Evolutionary conservation across 805 yeast genomes (phyloP).

Genomic region (Cyberlindnera suaveolens): DNA sequence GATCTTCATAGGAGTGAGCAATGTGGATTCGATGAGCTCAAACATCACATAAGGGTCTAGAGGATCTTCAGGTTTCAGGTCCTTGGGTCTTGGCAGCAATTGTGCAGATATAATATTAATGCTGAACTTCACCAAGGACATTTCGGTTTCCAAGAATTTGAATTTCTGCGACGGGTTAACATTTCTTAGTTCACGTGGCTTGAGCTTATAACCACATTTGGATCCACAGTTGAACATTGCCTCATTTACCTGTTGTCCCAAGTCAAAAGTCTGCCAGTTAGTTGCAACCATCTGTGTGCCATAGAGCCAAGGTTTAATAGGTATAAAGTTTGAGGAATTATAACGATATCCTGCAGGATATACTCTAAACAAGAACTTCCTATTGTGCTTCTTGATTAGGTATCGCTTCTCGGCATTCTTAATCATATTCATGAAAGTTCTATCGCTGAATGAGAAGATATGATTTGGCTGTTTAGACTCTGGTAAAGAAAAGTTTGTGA

Average conservation of each 20-base stretch:
- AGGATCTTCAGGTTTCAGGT: slow-evolving; percentile 35
- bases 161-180: slow-evolving; percentile 20
- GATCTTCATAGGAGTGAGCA: slow-evolving; percentile 9
- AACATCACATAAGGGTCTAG: slow-evolving; percentile 59
- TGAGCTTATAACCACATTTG: slow-evolving; percentile 70
- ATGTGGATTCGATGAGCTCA: slow-evolving; percentile 48
- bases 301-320: slow-evolving; percentile 70
- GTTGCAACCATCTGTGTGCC: slow-evolving; percentile 96
- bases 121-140: slow-evolving; percentile 16
- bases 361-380: slow-evolving; percentile 67
- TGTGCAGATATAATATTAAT: slow-evolving; percentile 73
- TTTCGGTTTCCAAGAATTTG: slow-evolving; percentile 6
- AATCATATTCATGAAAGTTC: slow-evolving; percentile 53
- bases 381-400: slow-evolving; percentile 71
- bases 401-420: slow-evolving; percentile 51
- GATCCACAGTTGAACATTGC: slow-evolving; percentile 64
- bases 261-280: slow-evolving; percentile 91
- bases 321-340: slow-evolving; percentile 76
- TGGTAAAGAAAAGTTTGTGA: slow-evolving; percentile 76
- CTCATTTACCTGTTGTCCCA: slow-evolving; percentile 83
- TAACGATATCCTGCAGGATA: slow-evolving; percentile 81
- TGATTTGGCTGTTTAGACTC: slow-evolving; percentile 78
- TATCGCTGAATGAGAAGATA: slow-evolving; percentile 83
- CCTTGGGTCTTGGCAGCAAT: slow-evolving; percentile 68
- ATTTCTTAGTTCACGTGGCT: slow-evolving; percentile 46